Percentiles rank a stretch among this genome's conserved stretches.
Evolutionary conservation across 495 filamentous ascomycete genomes (phyloP).

Genomic region (Aspergillus taichungensis): DNA sequence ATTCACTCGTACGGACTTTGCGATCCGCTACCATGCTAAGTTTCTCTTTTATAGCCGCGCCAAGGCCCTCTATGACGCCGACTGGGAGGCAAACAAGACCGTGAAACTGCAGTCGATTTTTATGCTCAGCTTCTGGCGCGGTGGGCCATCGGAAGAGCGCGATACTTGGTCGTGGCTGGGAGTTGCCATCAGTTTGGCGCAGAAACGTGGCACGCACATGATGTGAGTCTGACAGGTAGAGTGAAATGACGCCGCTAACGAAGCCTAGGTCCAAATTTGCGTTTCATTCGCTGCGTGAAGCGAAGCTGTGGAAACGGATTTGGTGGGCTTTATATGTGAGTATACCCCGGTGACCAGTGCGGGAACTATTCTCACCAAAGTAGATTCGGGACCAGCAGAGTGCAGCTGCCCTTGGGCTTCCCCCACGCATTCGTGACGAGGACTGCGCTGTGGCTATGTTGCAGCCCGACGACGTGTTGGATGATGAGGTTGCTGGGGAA

Average conservation of each 20-base stretch:
- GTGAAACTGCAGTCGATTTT: constrained; percentile 33
- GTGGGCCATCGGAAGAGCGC: constrained; percentile 29
- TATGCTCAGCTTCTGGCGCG: constrained; percentile 37
- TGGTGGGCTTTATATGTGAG: constrained; percentile 43
- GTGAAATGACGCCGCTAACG: constrained; percentile 5
- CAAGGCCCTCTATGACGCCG: constrained; percentile 37
- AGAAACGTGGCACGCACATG: constrained; percentile 39
- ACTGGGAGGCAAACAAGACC: constrained; percentile 31
- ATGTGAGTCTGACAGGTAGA: constrained; percentile 17
- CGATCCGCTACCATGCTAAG: constrained; percentile 29
- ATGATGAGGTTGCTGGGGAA: constrained; percentile 17
- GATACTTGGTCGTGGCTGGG: constrained; percentile 38
- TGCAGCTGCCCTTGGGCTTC: constrained; percentile 29
- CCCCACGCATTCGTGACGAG: constrained; percentile 36
- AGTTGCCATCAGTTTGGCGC: constrained; percentile 30
- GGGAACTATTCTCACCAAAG: too few species aligned
- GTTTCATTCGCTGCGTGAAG: constrained; percentile 20
- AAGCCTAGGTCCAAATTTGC: constrained; percentile 26
- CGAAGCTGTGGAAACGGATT: constrained; percentile 35
- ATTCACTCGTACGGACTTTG: constrained; percentile 22
- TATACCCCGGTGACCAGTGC: neutral
- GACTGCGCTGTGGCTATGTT: constrained; percentile 38
- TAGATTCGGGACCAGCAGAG: constrained; percentile 36
- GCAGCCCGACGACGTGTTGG: constrained; percentile 26
- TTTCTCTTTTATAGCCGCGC: constrained; percentile 32